Evolutionary conservation across 108 stramenopile species (phyloP), one percentile per base, ranked within the genome.

Genomic region (Epithemia pelagica): DNA sequence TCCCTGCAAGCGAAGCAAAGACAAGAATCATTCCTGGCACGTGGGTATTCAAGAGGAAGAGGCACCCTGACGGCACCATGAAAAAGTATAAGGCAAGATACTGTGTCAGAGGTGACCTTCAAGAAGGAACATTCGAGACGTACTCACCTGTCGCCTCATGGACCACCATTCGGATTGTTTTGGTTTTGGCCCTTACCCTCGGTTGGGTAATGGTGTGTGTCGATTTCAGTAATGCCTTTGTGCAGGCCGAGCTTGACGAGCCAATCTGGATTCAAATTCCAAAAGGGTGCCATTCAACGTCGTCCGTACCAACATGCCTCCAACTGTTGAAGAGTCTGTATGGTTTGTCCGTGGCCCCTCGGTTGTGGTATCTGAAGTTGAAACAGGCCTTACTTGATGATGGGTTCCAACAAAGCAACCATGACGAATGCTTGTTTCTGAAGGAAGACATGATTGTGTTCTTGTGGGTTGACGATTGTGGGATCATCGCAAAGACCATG

Each of bases 121-220:
- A n/a, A 61, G 28, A 27, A 27, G 25, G 25, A 2, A 2, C 2
- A 27, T 27, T 27, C 18, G 67, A 78, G 24, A 78, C 74, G 2
- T 82, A 78, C 52, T 60, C 81, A 28, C 81, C 81, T 53, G 81
- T 82, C 21, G 81, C 65, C 1, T 24, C 58, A 2, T 78, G 81
- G 81, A 59, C n/a, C 7, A 62, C 74, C 18, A 56, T 82, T 19
- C 66, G 74, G 23, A n/a, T 75, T 2, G 27, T 82, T 1, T 63
- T 82, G 22, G 67, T 62, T 0, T 60, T 82, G 8, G 54, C 71
- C 7, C 22, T 58, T 15, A 56, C 76, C n/a, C n/a, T n/a, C n/a
- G n/a, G n/a, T n/a, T n/a, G n/a, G n/a, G n/a, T n/a, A n/a, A n/a
- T n/a, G 1, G 37, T 52, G 24, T 73, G 72, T 20, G 63, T 77